Evolutionary conservation across 2,329 filamentous ascomycete species (phyloP).

Genomic region (Pleoardoris graminearum): DNA sequence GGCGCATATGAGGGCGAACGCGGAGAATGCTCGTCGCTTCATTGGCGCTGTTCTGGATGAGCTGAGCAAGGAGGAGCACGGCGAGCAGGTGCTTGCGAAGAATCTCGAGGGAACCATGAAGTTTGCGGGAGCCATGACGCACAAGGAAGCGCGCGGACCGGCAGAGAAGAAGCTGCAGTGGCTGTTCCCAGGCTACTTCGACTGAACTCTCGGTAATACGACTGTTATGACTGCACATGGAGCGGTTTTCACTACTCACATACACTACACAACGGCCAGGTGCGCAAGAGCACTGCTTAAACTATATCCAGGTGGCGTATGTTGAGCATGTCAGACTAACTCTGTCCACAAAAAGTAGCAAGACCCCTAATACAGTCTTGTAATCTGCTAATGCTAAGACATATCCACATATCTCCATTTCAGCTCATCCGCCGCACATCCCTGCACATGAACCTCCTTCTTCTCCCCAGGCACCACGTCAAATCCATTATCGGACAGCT

Average conservation of each 20-base stretch:
- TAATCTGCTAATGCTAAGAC: too few relatives aligned
- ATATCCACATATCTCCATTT: slow-evolving; percentile 20
- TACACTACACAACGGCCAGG: not conserved
- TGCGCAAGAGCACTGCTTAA: not conserved
- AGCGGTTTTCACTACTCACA: not conserved
- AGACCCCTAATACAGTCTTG: too few relatives aligned
- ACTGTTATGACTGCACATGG: not conserved
- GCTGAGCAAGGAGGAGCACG: slow-evolving; percentile 75
- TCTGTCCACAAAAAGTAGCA: too few relatives aligned
- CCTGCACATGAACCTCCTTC: slow-evolving; percentile 20
- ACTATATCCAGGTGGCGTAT: too few relatives aligned
- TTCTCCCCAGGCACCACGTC: slow-evolving; percentile 28
- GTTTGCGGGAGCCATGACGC: slow-evolving; percentile 82
- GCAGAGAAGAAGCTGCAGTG: slow-evolving; percentile 80
- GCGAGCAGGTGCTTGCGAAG: slow-evolving; percentile 75
- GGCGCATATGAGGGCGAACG: slow-evolving; percentile 93
- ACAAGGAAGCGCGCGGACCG: slow-evolving; percentile 73
- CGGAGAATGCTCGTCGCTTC: slow-evolving; percentile 81
- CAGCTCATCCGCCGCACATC: slow-evolving; percentile 12
- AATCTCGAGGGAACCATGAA: slow-evolving; percentile 77
- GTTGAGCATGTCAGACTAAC: too few relatives aligned
- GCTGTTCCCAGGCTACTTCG: slow-evolving; percentile 82
- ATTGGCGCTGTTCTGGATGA: slow-evolving; percentile 87
- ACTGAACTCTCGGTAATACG: slow-evolving; percentile 28
- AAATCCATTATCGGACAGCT: slow-evolving; percentile 34